Conservation (phyloP, 192 early-diverging fungal genomes). For the Coemansia sp. region DNA sequence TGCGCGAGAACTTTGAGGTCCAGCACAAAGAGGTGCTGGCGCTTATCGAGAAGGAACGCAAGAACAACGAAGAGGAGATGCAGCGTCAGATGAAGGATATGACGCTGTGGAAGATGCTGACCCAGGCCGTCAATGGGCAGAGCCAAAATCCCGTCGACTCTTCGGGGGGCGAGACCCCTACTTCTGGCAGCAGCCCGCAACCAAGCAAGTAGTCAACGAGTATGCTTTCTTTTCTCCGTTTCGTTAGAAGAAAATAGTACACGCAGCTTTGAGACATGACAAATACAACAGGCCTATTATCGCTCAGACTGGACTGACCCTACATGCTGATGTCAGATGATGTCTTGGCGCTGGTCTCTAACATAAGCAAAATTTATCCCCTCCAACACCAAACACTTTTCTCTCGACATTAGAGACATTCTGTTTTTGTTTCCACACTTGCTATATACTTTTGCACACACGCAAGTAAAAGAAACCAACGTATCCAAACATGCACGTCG, state of each 20-base stretch:
- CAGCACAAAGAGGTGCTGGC: constrained; percentile 69
- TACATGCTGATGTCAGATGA: too few species aligned
- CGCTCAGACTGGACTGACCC: too few species aligned
- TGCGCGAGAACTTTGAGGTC: constrained; percentile 64
- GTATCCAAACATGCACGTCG: constrained; percentile 18
- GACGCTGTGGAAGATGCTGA: constrained; percentile 84
- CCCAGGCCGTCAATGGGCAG: constrained; percentile 31
- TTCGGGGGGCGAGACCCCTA: neutral
- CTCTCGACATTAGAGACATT: too few species aligned
- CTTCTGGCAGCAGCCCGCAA: neutral
- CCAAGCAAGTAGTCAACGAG: neutral
- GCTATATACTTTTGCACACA: neutral
- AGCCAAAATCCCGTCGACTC: neutral
- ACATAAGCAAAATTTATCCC: too few species aligned
- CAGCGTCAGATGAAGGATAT: constrained; percentile 85
- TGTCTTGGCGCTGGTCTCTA: too few species aligned
- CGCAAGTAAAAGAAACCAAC: neutral
- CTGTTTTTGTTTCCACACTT: neutral
- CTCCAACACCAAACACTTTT: too few species aligned
- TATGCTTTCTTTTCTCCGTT: too few species aligned
- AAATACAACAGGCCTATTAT: too few species aligned
- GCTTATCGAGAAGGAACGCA: constrained; percentile 68
- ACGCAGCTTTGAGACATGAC: too few species aligned
- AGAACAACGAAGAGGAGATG: constrained; percentile 65
- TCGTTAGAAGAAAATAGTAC: too few species aligned